Conservation (phyloP, 495 filamentous ascomycete species). For the Mytilinidion resinicola region DNA sequence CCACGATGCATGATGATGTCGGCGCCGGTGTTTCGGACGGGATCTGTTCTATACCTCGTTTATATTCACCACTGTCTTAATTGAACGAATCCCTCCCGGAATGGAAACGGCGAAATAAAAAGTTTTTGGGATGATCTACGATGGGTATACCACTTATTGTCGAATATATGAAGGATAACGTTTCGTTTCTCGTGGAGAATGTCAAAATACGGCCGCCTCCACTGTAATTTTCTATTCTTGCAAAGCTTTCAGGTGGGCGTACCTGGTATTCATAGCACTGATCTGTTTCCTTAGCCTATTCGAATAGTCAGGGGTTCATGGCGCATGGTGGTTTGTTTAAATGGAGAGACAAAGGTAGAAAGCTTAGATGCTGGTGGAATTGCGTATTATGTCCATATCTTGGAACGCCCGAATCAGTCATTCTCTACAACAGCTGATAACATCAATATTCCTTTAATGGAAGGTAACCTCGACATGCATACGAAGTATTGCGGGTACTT, state of each 20-base stretch:
- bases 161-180: conserved; percentile 3
- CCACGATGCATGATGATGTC: conserved; percentile 8
- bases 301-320: too few relatives aligned
- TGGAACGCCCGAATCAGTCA: too few relatives aligned
- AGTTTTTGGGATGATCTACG: conserved; percentile 2
- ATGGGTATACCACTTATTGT: conserved; percentile 4
- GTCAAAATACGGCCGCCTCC: not conserved
- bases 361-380: too few relatives aligned
- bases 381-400: too few relatives aligned
- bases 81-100: not conserved
- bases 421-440: too few relatives aligned
- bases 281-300: too few relatives aligned
- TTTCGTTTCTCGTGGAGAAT: not conserved
- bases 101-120: conserved; percentile 3
- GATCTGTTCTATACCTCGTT: conserved; percentile 24
- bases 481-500: too few relatives aligned
- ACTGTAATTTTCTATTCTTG: not conserved
- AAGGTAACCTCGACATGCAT: too few relatives aligned
- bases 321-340: too few relatives aligned
- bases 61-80: not conserved
- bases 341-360: too few relatives aligned
- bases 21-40: conserved; percentile 4
- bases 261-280: not conserved
- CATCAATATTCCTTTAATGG: too few relatives aligned
- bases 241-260: not conserved